Base-by-base conservation (phyloP, 2,329 filamentous ascomycete genomes). In the Zalaria obscura region DNA sequence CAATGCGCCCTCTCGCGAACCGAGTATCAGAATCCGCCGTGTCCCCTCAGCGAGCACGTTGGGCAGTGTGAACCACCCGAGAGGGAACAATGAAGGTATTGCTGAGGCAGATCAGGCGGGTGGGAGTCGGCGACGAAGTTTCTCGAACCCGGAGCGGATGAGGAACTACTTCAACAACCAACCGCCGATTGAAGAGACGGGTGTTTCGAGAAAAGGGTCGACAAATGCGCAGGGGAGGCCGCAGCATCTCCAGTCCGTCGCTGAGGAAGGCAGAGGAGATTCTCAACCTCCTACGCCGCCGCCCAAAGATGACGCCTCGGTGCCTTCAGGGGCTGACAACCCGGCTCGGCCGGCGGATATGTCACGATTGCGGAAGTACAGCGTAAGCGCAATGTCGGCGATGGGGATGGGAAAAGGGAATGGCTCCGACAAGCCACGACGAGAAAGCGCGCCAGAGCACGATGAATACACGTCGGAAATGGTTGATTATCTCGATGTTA, bases 401-500 rank as follows among this genome's bases (percentile, higher is more conserved):
- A 27, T 37, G 37, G 5, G 34, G 32, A 28, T 34, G 35, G 9
- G 29, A 39, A 7, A 32, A 39, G 18, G 29, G 18, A 25, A 6
- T 10, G 25, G 34, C 26, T 7, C 28, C 4, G 25, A 31, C 7
- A 40, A 27, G 27, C 26, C 10, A 35, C 4, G n/a, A 35, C 35
- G 4, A 27, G 40, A 25, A 18, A 27, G 25, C 33, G 40, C 5
- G 31, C 40, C 9, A 35, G 36, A 25, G 34, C 7, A 42, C 36
- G 27, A 40, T n/a, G 71, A 81, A 46, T 81, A 82, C 52, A 72
- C 75, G 26, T 60, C 70, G 7, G 69, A 73, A 48, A 66, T 83
- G 48, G 78, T 83, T 5, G 77, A 83, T 56, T 61, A 83, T 10
- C 61, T 84, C 39, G 79, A 83, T 60, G 73, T 80, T 28, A 67